A percentile compares a stretch with the other conserved stretches of the same genome.
These are phyloP conservation scores for Oryza rufipogon DNA, from an alignment of 176 grass and related monocot genomes.

Conservation along the genomic window DNA sequence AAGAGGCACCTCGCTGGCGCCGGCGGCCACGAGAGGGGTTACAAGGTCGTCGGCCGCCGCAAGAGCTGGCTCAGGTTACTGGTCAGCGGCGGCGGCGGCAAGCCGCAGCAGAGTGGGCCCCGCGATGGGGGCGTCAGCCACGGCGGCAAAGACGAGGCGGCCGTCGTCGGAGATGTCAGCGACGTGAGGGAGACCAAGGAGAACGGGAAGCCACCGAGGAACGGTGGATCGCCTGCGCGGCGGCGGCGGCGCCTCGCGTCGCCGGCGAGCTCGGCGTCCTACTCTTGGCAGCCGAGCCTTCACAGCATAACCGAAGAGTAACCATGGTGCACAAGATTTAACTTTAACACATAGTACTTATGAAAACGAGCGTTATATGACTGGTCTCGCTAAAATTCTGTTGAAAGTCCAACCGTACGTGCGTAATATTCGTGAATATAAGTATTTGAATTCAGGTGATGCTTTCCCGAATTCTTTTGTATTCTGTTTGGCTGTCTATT, in stretches of 20 bases:
- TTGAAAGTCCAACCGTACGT: too few species aligned
- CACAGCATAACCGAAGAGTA: slow-evolving; percentile 66
- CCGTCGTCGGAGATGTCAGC: neutral
- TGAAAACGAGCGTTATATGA: too few species aligned
- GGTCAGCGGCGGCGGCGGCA: neutral
- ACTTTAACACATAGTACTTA: too few species aligned
- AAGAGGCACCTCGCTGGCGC: slow-evolving; percentile 29
- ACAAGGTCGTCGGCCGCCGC: neutral
- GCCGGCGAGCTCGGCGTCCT: slow-evolving; percentile 41
- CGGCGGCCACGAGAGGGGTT: slow-evolving; percentile 6
- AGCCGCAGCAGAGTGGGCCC: too few species aligned
- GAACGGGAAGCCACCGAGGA: neutral
- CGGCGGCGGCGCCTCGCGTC: slow-evolving; percentile 27
- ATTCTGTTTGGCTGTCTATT: too few species aligned
- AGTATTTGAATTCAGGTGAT: too few species aligned
- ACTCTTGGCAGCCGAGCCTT: slow-evolving; percentile 64
- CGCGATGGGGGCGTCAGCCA: too few species aligned
- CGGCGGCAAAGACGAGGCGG: neutral
- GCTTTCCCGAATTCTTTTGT: too few species aligned
- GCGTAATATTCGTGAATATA: too few species aligned
- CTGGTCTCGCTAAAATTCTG: too few species aligned
- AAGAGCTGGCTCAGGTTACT: slow-evolving; percentile 40
- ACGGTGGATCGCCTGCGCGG: neutral
- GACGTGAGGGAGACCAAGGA: slow-evolving; percentile 9
- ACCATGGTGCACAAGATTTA: neutral